Conservation (phyloP, 768 basidiomycete species). For the Rhodotorula paludigena region DNA sequence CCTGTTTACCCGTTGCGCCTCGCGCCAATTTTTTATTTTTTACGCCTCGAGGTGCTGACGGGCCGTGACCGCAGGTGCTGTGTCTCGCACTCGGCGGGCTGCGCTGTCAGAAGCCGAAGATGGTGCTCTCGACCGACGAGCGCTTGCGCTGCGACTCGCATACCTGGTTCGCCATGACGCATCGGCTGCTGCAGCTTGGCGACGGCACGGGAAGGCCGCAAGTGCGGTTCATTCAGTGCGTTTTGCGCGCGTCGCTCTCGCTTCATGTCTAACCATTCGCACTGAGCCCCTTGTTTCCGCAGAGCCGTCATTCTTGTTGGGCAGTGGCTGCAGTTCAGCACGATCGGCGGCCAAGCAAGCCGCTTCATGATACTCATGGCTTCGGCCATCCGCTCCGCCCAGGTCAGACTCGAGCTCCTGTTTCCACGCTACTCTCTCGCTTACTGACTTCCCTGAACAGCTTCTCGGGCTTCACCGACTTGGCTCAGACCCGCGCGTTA, state of each 20-base stretch:
- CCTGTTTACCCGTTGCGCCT: too few species aligned
- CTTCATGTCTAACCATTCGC: background rate
- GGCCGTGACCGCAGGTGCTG: conserved; percentile 6
- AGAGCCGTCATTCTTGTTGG: conserved; percentile 11
- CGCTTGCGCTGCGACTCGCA: conserved; percentile 3
- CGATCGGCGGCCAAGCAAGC: conserved; percentile 10
- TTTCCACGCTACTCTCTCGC: background rate
- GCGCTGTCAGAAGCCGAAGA: background rate
- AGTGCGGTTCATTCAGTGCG: conserved; percentile 25
- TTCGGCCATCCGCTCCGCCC: conserved; percentile 8
- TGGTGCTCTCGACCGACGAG: conserved; percentile 6
- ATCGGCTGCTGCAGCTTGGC: conserved; percentile 22
- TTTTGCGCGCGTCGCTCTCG: background rate
- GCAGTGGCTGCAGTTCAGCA: conserved; percentile 19
- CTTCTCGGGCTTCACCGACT: conserved; percentile 35
- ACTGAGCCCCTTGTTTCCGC: too few species aligned
- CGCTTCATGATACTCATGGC: conserved; percentile 22
- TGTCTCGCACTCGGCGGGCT: conserved; percentile 33
- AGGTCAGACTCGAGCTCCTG: background rate
- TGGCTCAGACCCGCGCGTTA: conserved; percentile 10
- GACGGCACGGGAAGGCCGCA: conserved; percentile 9
- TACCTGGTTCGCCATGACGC: conserved; percentile 14
- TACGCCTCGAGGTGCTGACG: too few species aligned
- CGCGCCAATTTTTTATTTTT: too few species aligned
- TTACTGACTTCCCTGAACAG: background rate